A percentile compares a stretch with the other conserved stretches of the same genome.
Conservation (phyloP, 306 rosid genomes). For the Boehmeria nivea region DNA sequence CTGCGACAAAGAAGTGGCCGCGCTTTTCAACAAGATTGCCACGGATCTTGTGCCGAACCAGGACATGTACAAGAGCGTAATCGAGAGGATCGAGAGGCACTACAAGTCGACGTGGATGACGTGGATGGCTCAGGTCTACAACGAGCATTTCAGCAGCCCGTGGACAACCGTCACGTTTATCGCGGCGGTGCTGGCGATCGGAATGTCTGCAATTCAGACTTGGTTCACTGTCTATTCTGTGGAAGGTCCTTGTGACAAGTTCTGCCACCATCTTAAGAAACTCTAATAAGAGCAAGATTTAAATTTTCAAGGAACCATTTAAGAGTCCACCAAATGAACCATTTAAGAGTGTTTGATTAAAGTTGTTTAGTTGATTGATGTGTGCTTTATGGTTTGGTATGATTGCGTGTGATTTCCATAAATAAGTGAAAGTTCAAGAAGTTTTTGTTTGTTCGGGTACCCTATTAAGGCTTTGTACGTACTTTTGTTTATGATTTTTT, state of each 20-base stretch:
- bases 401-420: too few species aligned
- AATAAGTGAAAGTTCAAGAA: too few species aligned
- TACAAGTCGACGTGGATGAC: not conserved
- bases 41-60: conserved; percentile 7
- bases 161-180: conserved; percentile 20
- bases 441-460: too few species aligned
- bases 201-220: conserved; percentile 3
- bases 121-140: conserved; percentile 16
- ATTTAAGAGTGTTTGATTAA: too few species aligned
- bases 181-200: not conserved
- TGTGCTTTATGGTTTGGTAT: too few species aligned
- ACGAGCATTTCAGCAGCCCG: conserved; percentile 25
- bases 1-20: conserved; percentile 31
- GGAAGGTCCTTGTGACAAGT: not conserved
- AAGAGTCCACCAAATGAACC: too few species aligned
- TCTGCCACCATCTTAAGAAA: not conserved
- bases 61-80: not conserved
- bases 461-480: too few species aligned
- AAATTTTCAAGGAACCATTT: too few species aligned
- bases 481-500: too few species aligned
- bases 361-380: too few species aligned
- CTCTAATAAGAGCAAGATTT: not conserved
- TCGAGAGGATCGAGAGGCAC: not conserved
- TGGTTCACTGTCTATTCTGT: not conserved
- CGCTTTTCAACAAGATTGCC: conserved; percentile 15